Conservation (phyloP, 208 protist species). For the Angomonas desouzai region DNA sequence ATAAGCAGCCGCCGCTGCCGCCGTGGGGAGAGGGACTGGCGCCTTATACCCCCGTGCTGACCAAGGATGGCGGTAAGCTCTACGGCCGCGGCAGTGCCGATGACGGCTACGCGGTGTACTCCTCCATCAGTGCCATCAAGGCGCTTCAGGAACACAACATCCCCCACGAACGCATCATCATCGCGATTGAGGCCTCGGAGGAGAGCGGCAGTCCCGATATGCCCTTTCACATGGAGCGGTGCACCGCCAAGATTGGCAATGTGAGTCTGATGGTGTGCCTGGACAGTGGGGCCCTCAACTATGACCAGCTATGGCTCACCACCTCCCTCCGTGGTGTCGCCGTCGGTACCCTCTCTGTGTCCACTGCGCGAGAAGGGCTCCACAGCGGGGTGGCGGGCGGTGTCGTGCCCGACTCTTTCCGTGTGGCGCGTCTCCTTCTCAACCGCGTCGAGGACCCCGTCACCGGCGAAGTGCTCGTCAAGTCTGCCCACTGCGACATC, state of each 20-base stretch:
- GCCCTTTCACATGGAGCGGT: slow-evolving; percentile 72
- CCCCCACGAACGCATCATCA: slow-evolving; percentile 74
- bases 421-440: slow-evolving; percentile 85
- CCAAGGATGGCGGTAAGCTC: slow-evolving; percentile 67
- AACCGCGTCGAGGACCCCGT: slow-evolving; percentile 88
- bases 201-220: slow-evolving; percentile 88
- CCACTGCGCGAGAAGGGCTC: slow-evolving; percentile 83
- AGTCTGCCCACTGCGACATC: slow-evolving; percentile 86
- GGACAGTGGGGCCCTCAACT: slow-evolving; percentile 92
- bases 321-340: slow-evolving; percentile 90
- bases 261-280: slow-evolving; percentile 92
- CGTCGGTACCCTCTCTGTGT: slow-evolving; percentile 77
- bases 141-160: slow-evolving; percentile 77
- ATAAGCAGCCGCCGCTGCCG: slow-evolving; percentile 95
- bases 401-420: slow-evolving; percentile 94
- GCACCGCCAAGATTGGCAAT: slow-evolving; percentile 60
- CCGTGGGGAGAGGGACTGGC: slow-evolving; percentile 89
- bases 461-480: slow-evolving; percentile 87
- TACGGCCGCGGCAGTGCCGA: slow-evolving; percentile 91
- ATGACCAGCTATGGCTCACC: slow-evolving; percentile 95
- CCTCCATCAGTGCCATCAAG: slow-evolving; percentile 57
- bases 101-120: slow-evolving; percentile 89
- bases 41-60: slow-evolving; percentile 78
- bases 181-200: slow-evolving; percentile 92
- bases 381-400: slow-evolving; percentile 91